A percentile compares a stretch with the other conserved stretches of the same genome.
Conservation (phyloP, 1,284 basidiomycete species). For the Malassezia sp. region DNA sequence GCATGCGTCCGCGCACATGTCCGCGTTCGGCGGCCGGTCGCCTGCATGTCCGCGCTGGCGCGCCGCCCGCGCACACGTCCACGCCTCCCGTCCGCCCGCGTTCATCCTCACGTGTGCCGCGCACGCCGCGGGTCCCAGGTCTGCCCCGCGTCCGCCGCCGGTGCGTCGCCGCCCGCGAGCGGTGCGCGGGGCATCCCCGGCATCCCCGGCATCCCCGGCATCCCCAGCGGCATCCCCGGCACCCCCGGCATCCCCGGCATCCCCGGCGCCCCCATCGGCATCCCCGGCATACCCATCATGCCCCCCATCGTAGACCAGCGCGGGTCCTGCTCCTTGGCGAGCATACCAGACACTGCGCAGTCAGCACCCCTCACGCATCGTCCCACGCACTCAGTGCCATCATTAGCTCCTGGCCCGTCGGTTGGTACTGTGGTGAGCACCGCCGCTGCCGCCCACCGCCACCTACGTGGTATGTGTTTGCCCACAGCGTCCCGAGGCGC, state of each 20-base stretch:
- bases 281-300: conserved; percentile 1
- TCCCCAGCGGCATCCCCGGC: conserved; percentile 13
- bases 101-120: too few relatives aligned
- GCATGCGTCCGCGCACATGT: too few relatives aligned
- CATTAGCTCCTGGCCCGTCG: conserved; percentile 14
- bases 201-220: conserved; percentile 4
- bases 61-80: too few relatives aligned
- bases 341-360: conserved; percentile 12
- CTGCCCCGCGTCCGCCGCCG: neutral
- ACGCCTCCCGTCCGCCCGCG: too few relatives aligned
- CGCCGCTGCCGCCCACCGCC: too few relatives aligned
- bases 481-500: conserved; percentile 13
- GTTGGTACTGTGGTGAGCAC: conserved; percentile 6
- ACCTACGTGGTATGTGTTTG: conserved; percentile 14
- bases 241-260: conserved; percentile 11
- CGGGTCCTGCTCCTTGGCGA: conserved; percentile 12
- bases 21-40: too few relatives aligned
- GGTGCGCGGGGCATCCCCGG: neutral
- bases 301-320: conserved; percentile 8
- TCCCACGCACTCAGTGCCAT: conserved; percentile 14
- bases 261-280: conserved; percentile 1
- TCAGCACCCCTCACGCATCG: too few relatives aligned
- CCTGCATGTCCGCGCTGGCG: too few relatives aligned
- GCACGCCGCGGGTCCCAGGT: neutral
- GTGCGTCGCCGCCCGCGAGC: neutral